These are phyloP conservation scores for Tolypocladium pustulatum DNA, from an alignment of 2,329 filamentous ascomycete genomes.

Conservation along the genomic window DNA sequence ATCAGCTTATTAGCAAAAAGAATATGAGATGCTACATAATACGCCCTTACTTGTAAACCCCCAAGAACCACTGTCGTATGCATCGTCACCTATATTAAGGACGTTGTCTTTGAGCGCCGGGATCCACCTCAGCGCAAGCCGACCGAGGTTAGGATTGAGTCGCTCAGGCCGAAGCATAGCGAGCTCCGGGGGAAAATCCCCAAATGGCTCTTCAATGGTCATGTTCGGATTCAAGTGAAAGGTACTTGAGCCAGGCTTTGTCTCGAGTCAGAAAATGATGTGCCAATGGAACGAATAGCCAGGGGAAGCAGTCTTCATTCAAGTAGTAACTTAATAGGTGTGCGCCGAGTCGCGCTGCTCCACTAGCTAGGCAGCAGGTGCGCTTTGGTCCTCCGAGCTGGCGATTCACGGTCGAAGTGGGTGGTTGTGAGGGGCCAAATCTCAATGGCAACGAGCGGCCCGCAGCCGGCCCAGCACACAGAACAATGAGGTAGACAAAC, in stretches of 20 bases:
- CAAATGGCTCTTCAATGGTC: neutral
- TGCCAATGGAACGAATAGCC: no score
- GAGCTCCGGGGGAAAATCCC: neutral
- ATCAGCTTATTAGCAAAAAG: neutral
- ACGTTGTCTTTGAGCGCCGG: neutral
- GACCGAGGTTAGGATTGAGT: neutral
- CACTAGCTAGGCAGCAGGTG: no score
- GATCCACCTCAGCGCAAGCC: neutral
- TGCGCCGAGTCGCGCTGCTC: no score
- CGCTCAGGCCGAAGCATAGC: neutral
- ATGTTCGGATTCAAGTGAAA: neutral
- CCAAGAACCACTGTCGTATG: neutral
- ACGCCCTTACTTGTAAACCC: neutral
- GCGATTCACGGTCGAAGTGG: no score
- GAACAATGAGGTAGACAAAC: no score
- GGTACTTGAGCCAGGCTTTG: neutral
- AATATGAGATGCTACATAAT: neutral
- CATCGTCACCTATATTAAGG: neutral
- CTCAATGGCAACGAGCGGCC: no score
- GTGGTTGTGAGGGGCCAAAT: no score
- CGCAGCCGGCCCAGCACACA: no score
- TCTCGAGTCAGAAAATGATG: neutral
- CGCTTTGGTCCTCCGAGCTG: no score
- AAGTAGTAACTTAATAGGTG: no score
- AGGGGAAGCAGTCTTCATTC: no score